Evolutionary conservation across 306 rosid genomes (phyloP).

Genomic region (Malus sylvestris): DNA sequence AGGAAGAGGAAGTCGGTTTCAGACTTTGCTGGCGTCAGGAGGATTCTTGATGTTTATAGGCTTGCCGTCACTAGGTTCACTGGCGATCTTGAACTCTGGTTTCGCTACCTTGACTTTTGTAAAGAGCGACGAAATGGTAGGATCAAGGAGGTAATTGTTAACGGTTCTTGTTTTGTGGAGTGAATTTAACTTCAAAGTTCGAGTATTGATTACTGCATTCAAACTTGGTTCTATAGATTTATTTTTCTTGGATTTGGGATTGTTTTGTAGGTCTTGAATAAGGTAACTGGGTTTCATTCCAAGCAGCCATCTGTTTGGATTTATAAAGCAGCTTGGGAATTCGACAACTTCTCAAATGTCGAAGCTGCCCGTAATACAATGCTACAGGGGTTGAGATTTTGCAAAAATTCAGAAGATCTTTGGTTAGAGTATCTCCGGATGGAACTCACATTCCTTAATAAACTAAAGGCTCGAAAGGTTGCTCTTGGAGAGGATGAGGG

Average conservation of each 20-base stretch:
- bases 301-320: conserved; percentile 88
- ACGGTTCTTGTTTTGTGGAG: neutral
- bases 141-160: conserved; percentile 66
- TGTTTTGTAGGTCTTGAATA: conserved; percentile 58
- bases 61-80: conserved; percentile 36
- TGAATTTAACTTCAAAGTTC: neutral
- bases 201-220: neutral
- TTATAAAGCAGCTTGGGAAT: conserved; percentile 99
- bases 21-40: conserved; percentile 33
- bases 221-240: neutral
- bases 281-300: conserved; percentile 74
- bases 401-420: conserved; percentile 70
- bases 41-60: conserved; percentile 39
- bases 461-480: conserved; percentile 82
- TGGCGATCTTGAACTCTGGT: conserved; percentile 57
- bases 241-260: neutral
- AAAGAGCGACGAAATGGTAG: conserved; percentile 52
- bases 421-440: conserved; percentile 94
- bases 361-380: conserved; percentile 81
- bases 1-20: conserved; percentile 36
- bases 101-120: conserved; percentile 70
- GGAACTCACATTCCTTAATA: conserved; percentile 85
- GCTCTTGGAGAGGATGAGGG: conserved; percentile 89
- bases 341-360: conserved; percentile 71
- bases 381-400: conserved; percentile 81